Evolutionary conservation across 371 early-diverging fungal species (phyloP).

Genomic region (Umbelopsis sp.): DNA sequence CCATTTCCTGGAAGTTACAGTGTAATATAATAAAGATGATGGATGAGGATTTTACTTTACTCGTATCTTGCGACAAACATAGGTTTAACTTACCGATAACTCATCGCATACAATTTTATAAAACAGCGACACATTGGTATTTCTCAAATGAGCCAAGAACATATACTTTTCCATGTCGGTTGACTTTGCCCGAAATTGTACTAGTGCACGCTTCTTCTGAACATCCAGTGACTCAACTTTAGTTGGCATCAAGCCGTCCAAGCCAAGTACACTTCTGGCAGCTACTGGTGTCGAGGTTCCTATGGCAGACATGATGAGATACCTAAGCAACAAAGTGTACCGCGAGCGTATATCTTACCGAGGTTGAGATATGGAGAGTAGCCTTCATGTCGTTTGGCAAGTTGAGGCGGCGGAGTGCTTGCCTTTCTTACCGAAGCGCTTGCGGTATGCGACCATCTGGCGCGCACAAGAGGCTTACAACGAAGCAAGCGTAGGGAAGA

Average conservation of each 20-base stretch:
- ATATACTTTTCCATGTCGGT: slow-evolving; percentile 79
- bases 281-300: not conserved
- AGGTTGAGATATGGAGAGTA: slow-evolving; percentile 3
- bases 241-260: slow-evolving; percentile 72
- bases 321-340: not conserved
- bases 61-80: too few species aligned
- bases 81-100: slow-evolving; percentile 52
- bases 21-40: not conserved
- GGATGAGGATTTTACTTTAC: too few species aligned
- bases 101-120: slow-evolving; percentile 77
- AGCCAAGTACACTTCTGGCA: slow-evolving; percentile 35
- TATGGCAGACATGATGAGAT: not conserved
- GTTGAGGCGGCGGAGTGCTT: not conserved
- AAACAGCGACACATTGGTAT: slow-evolving; percentile 78
- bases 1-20: slow-evolving; percentile 55
- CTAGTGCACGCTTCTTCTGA: slow-evolving; percentile 76
- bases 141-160: slow-evolving; percentile 79
- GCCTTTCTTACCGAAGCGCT: not conserved
- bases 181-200: slow-evolving; percentile 65
- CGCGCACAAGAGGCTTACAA: not conserved
- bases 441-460: slow-evolving; percentile 1
- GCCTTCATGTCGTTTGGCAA: not conserved
- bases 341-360: not conserved
- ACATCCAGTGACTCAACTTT: slow-evolving; percentile 70
- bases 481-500: not conserved